Base-by-base conservation (phyloP, 306 rosid species). In the Vigna radiata region DNA sequence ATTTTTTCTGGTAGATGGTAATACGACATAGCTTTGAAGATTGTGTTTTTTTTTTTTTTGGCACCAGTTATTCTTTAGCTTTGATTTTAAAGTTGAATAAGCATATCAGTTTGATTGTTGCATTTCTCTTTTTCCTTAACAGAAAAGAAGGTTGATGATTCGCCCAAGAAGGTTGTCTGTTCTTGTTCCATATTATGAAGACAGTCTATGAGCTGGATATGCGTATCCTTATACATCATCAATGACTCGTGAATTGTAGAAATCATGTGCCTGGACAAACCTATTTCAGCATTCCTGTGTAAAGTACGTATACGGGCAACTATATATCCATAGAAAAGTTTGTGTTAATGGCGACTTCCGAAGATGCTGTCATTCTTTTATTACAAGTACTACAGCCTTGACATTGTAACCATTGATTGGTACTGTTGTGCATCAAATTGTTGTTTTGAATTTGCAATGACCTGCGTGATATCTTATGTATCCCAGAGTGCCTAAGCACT, bases 61-160 rank as follows among this genome's bases (percentile, higher is more conserved):
- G 27, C 75, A 36, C 23, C 3, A 33, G 43, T 55, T 46, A n/a
- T 33, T 14, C 21, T 49, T 18, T 64, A 59, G 68, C 60, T 78
- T 63, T 9, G 41, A 48, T 52, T 68, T 47, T 48, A 46, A 49
- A 54, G 37, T 46, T 81, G 75, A 69, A 85, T 70, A 81, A 56
- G 61, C 44, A 17, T 18, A 36, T 55, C 60, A 10, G 59, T 44
- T 76, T 82, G 81, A 80, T 75, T 64, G 50, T 76, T 77, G 60
- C 59, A 36, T 66, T 68, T 65, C 16, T 60, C 17, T 53, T 72
- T 77, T 65, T 60, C 37, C 31, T 77, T 66, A 85, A 87, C 95
- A 94, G 98, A 89, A 64, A 90, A 94, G 87, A 94, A 90, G 92
- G 63, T 90, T 61, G 98, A 90, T 81, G 94, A 94, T 86, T 73